Conservation (phyloP, 2,329 filamentous ascomycete genomes). For the Celoporthe dispersa region DNA sequence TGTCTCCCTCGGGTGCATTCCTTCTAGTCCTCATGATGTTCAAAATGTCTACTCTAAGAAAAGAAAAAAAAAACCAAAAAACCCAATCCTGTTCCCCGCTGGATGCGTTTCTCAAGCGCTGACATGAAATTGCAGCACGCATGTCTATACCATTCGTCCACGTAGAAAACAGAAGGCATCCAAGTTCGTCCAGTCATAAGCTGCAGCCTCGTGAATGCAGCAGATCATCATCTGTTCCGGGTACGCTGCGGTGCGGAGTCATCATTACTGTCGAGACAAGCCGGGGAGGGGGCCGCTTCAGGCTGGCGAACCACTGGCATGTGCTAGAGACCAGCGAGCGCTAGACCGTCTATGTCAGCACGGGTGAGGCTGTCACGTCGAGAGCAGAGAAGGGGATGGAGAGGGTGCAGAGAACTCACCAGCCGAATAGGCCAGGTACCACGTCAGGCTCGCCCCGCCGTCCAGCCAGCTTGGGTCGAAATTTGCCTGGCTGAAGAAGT, state of each 20-base stretch:
- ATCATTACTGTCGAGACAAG: neutral
- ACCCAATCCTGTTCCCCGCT: neutral
- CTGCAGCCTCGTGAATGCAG: conserved; percentile 5
- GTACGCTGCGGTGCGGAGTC: neutral
- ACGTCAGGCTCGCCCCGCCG: conserved; percentile 81
- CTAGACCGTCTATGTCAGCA: neutral
- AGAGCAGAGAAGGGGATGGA: neutral
- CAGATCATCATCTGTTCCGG: neutral
- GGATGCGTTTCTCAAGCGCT: neutral
- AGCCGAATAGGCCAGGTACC: conserved; percentile 81
- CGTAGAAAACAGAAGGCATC: neutral
- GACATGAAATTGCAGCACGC: neutral
- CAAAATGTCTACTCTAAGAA: neutral
- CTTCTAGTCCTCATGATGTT: neutral
- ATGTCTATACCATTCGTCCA: neutral
- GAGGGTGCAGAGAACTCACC: conserved; percentile 53
- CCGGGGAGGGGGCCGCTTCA: neutral
- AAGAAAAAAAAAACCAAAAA: neutral
- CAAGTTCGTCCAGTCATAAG: neutral
- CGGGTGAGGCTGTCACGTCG: too few relatives aligned
- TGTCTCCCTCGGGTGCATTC: neutral
- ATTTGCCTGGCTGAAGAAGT: conserved; percentile 70
- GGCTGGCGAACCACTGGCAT: too few relatives aligned
- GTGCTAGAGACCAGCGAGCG: conserved; percentile 19
- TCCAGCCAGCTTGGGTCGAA: conserved; percentile 76